These are phyloP conservation scores for Orbilia ellipsospora DNA, from an alignment of 2,329 filamentous ascomycete genomes.

Conservation along the genomic window DNA sequence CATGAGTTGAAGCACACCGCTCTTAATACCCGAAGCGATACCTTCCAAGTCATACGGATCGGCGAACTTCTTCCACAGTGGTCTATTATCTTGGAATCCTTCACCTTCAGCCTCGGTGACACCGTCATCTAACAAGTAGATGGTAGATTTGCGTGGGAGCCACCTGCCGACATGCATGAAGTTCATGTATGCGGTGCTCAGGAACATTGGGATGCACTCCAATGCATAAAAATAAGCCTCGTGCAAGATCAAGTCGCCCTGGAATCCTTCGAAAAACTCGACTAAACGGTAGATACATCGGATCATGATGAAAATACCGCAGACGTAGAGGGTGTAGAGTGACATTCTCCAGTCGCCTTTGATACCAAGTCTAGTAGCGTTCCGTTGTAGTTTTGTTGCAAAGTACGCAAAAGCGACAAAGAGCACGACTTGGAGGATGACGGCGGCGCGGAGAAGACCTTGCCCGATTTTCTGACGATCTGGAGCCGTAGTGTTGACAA, in stretches of 20 bases:
- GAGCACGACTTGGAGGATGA: conserved; percentile 47
- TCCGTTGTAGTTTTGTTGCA: conserved; percentile 39
- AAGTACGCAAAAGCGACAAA: conserved; percentile 51
- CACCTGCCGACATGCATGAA: conserved; percentile 42
- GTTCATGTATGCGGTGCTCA: conserved; percentile 45
- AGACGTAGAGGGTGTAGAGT: conserved; percentile 50
- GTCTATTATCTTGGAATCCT: conserved; percentile 47
- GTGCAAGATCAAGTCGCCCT: conserved; percentile 31
- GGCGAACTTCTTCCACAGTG: conserved; percentile 44
- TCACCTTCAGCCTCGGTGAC: conserved; percentile 49
- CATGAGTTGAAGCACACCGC: conserved; percentile 23
- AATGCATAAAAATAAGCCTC: conserved; percentile 50
- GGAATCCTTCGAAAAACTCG: conserved; percentile 48
- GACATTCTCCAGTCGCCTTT: conserved; percentile 39
- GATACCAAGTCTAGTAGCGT: conserved; percentile 29
- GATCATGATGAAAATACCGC: conserved; percentile 40
- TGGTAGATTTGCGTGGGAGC: conserved; percentile 38
- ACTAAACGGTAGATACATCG: conserved; percentile 50
- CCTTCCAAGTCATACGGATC: conserved; percentile 51
- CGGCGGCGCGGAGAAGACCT: conserved; percentile 44
- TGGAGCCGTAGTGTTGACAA: conserved; percentile 43
- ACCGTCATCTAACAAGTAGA: conserved; percentile 44
- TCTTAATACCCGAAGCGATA: conserved; percentile 35
- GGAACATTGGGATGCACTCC: conserved; percentile 46
- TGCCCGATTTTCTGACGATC: conserved; percentile 47